phyloP scores from a whole-genome alignment of 192 early-diverging fungal genomes.

The Umbelopsis sp. region DNA sequence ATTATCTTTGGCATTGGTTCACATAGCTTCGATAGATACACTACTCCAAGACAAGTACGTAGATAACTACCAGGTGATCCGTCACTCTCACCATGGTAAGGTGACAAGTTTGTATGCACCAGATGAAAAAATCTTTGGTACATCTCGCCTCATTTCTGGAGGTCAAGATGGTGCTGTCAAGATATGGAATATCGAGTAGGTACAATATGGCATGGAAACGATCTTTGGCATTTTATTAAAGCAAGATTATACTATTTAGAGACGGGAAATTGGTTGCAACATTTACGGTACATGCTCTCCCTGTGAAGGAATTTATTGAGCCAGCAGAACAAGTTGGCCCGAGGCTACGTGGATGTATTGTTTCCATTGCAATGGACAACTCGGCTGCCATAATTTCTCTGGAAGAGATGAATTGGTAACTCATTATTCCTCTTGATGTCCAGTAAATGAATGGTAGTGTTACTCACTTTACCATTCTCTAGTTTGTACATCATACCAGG shows the following conservation, averaged over 20 bases:
- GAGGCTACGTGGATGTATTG: conserved; percentile 46
- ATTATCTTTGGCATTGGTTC: conserved; percentile 44
- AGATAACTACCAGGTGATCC: conserved; percentile 22
- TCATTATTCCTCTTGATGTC: not conserved
- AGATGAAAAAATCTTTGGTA: conserved; percentile 37
- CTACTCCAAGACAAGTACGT: not conserved
- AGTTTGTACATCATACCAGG: conserved; percentile 67
- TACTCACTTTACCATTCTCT: not conserved
- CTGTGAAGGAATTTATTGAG: conserved; percentile 52
- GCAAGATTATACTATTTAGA: conserved; percentile 23
- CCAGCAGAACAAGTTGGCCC: conserved; percentile 51
- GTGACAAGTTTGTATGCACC: conserved; percentile 65
- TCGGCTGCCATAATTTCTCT: conserved; percentile 72
- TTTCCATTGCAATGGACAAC: conserved; percentile 71
- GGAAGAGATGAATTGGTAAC: conserved; percentile 72
- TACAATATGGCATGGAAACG: not conserved
- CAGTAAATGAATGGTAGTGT: not conserved
- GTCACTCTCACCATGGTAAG: conserved; percentile 56
- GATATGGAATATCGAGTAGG: conserved; percentile 79
- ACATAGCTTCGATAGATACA: conserved; percentile 6
- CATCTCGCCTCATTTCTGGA: conserved; percentile 64
- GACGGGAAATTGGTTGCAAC: conserved; percentile 57
- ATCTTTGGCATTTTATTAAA: not conserved
- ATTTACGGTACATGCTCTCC: conserved; percentile 57
- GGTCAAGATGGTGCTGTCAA: conserved; percentile 65